These are phyloP conservation scores for Yamadazyma siamensis DNA, from an alignment of 1,139 yeast genomes.

Conservation along the genomic window DNA sequence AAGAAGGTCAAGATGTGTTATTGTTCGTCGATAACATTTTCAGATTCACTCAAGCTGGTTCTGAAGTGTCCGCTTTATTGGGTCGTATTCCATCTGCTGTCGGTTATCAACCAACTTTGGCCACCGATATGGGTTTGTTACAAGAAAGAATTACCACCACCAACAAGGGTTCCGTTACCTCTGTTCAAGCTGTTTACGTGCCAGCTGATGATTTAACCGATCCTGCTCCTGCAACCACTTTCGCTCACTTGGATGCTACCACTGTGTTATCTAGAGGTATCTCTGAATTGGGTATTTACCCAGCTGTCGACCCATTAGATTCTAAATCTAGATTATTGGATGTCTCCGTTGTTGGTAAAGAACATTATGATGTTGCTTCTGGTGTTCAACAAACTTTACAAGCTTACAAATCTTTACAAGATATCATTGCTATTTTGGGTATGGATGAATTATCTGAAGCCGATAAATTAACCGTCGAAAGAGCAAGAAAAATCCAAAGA, in stretches of 20 bases:
- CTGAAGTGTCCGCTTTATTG: conserved; percentile 98
- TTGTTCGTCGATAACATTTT: conserved; percentile 99
- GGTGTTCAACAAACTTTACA: conserved; percentile 97
- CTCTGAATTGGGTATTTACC: conserved; percentile 99
- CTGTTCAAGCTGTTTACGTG: conserved; percentile 99
- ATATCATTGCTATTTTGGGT: conserved; percentile 99
- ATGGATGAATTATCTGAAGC: conserved; percentile 99
- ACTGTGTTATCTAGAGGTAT: conserved; percentile 99
- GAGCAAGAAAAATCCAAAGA: conserved; percentile 99
- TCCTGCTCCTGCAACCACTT: conserved; percentile 99
- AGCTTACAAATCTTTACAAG: conserved; percentile 99
- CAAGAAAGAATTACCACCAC: conserved; percentile 99
- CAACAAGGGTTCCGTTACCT: conserved; percentile 98
- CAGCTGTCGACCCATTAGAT: conserved; percentile 99
- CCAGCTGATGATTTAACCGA: conserved; percentile 99
- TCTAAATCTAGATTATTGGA: conserved; percentile 98
- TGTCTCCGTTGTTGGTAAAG: conserved; percentile 96
- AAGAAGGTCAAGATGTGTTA: conserved; percentile 99
- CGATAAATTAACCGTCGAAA: conserved; percentile 98
- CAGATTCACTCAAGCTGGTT: conserved; percentile 99
- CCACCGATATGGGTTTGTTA: conserved; percentile 99
- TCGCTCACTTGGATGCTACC: conserved; percentile 99
- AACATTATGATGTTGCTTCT: conserved; percentile 95
- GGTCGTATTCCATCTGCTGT: conserved; percentile 99
- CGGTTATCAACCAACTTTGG: conserved; percentile 99